Conservation (phyloP, 164 flowering plant species). For the Taxillus chinensis region DNA sequence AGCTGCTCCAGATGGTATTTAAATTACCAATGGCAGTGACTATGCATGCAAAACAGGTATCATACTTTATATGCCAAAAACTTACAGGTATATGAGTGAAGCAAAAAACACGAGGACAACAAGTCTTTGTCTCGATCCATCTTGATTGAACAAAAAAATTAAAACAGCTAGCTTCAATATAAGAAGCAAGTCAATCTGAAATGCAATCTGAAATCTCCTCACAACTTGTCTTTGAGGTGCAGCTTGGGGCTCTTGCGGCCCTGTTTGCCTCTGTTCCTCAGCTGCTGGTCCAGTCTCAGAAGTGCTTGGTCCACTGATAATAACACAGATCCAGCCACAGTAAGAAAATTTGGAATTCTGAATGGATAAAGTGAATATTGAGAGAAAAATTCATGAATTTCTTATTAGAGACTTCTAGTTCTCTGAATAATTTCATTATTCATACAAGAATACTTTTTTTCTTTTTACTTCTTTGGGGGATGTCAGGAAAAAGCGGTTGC, state of each 20-base stretch:
- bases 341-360: not conserved
- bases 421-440: too few relatives aligned
- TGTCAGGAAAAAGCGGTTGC: too few relatives aligned
- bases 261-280: constrained; percentile 58
- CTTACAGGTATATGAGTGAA: constrained; percentile 78
- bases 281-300: constrained; percentile 39
- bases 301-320: constrained; percentile 34
- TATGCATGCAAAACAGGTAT: not conserved
- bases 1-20: too few relatives aligned
- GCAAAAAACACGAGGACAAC: constrained; percentile 69
- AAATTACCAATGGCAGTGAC: too few relatives aligned
- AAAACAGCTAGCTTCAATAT: constrained; percentile 88
- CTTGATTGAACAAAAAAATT: constrained; percentile 87
- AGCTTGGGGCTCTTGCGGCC: constrained; percentile 25
- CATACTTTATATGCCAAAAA: constrained; percentile 3
- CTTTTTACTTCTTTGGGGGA: too few relatives aligned
- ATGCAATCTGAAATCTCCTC: constrained; percentile 83
- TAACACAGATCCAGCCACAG: not conserved
- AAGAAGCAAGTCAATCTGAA: constrained; percentile 80
- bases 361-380: not conserved
- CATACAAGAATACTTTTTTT: too few relatives aligned
- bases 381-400: too few relatives aligned
- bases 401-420: too few relatives aligned
- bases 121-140: constrained; percentile 90
- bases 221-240: constrained; percentile 71